Evolutionary conservation across 768 basidiomycete species (phyloP), one percentile per base, ranked within the genome.

Genomic region (Tephrocybe sp.): DNA sequence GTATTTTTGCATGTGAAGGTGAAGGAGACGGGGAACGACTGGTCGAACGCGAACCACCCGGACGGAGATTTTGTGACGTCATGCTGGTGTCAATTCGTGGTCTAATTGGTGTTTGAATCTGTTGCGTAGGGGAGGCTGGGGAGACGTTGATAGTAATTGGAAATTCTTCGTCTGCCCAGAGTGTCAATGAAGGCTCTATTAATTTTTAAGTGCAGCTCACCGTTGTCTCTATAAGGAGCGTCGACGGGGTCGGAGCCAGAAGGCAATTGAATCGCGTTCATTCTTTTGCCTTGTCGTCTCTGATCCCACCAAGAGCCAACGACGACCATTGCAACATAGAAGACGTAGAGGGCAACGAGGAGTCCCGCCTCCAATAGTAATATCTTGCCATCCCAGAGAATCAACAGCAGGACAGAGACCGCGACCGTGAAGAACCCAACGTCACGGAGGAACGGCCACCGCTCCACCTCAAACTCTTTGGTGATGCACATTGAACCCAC

Each of bases 401-500:
- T 90, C 14, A 78, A 63, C 11, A 98, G 75, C 1, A 97, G 74
- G n/a, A 90, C 58, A n/a, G 69, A 48, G 36, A 98, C 84, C 0
- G 96, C 88, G 9, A 81, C 60, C n/a, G 89, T 84, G 70, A 98
- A 98, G 77, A 98, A 98, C 4, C 90, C 86, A 26, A 96, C 90
- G 67, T 99, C 97, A 33, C 97, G 87, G 10, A 98, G 69, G 72
- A 98, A 99, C 0, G 90, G 86, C 15, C 76, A 73, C 0, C 76
- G 83, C 28, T 86, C 75, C 24, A 98, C 93, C 58, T 83, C 80
- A 71, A 99, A 99, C 0, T 96, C 95, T 51, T 88, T 90, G 69
- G 98, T 93, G 68, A 98, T 85, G 59, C 92, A 94, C 87, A 99
- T 96, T n/a, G 90, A 88, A 7, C 97, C 97, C 11, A 93, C 96